Evolutionary conservation across 306 rosid species (phyloP).

Genomic region (Pterocarpus santalinus): DNA sequence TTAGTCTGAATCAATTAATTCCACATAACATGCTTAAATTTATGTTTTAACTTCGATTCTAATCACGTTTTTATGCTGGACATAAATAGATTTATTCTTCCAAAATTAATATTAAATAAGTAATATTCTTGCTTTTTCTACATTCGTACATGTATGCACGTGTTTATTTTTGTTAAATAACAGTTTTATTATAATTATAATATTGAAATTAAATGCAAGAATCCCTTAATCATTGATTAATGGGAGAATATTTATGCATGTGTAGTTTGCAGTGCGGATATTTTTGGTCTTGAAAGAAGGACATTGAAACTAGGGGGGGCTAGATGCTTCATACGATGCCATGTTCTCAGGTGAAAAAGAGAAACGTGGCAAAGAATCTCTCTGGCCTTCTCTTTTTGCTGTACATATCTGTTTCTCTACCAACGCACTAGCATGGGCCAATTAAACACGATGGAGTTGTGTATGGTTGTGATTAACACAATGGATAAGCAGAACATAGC

Average conservation of each 20-base stretch:
- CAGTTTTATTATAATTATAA: background rate
- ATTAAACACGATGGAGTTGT: background rate
- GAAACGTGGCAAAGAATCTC: conserved; percentile 32
- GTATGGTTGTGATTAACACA: background rate
- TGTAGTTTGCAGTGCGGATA: background rate
- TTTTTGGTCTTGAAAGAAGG: background rate
- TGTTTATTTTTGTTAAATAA: background rate
- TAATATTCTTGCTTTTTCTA: background rate
- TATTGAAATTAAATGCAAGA: background rate
- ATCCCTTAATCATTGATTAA: background rate
- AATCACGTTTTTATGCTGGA: conserved; percentile 12
- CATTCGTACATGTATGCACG: conserved; percentile 9
- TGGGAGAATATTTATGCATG: conserved; percentile 1
- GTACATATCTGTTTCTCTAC: background rate
- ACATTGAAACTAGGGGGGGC: background rate
- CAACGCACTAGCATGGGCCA: background rate
- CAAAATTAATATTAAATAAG: conserved; percentile 10
- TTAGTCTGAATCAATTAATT: background rate
- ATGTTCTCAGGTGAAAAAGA: background rate
- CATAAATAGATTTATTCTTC: conserved; percentile 18
- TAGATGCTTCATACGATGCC: conserved; percentile 3
- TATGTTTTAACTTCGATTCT: background rate
- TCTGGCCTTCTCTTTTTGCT: conserved; percentile 11
- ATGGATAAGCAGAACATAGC: background rate
- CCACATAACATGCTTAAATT: background rate